Conservation (phyloP, 2,329 filamentous ascomycete genomes). For the Phoma sp. region DNA sequence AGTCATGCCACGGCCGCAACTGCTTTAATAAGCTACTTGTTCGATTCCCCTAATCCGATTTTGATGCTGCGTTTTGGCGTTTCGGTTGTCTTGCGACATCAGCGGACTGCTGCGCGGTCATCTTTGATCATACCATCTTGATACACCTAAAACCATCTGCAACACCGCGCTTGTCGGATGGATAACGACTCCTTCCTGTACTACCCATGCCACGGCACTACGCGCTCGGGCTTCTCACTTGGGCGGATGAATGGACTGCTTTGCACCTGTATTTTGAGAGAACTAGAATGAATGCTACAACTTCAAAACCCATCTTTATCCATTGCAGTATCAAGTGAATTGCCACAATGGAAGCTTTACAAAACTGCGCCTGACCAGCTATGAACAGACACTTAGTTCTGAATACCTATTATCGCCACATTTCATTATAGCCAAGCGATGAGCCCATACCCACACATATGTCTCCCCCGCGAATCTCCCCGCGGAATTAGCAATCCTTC, state of each 20-base stretch:
- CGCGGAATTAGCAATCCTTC: too few species aligned
- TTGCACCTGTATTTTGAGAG: slow-evolving; percentile 5
- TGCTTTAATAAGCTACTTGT: slow-evolving; percentile 23
- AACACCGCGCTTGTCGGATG: slow-evolving; percentile 9
- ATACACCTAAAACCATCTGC: slow-evolving; percentile 23
- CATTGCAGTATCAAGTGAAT: too few species aligned
- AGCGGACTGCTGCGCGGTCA: slow-evolving; percentile 31
- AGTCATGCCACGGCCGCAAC: slow-evolving; percentile 14
- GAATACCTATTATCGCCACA: too few species aligned
- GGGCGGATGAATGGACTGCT: slow-evolving; percentile 10
- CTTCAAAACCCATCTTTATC: background rate
- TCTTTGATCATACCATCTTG: slow-evolving; percentile 17
- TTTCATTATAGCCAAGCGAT: too few species aligned
- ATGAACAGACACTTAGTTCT: too few species aligned
- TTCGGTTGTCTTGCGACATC: slow-evolving; percentile 27
- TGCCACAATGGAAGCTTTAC: too few species aligned
- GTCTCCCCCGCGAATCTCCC: too few species aligned
- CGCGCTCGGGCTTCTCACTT: slow-evolving; percentile 2
- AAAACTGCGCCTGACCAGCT: too few species aligned
- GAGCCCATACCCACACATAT: too few species aligned
- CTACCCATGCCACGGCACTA: slow-evolving; percentile 13
- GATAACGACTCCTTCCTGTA: slow-evolving; percentile 15
- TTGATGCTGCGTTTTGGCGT: slow-evolving; percentile 30
- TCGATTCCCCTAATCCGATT: slow-evolving; percentile 29
- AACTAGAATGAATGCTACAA: slow-evolving; percentile 21